Base-by-base conservation (phyloP, 768 basidiomycete species). In the Trametopsis cervina region DNA sequence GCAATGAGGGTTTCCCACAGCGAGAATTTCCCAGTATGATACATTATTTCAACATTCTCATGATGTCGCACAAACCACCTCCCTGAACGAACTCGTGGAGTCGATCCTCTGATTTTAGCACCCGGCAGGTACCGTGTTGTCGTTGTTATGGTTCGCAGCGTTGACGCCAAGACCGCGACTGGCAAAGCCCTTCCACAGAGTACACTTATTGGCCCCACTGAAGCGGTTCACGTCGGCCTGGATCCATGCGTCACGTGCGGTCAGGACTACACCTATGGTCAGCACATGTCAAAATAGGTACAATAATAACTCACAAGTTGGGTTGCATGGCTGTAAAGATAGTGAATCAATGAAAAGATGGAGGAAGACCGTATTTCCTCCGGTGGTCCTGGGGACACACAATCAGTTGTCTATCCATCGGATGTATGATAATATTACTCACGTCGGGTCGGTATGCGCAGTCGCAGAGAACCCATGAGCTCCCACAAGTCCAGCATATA, bases 321-420 rank as follows among this genome's bases (percentile, higher is more conserved):
- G 77, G 57, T 74, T 61, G 57, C 69, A 69, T 2, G 68, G 67
- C 56, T 77, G 73, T 21, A 78, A 56, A 12, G 69, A 56, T n/a
- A 79, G 67, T 0, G 73, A 65, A 55, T 74, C 74, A 40, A 78
- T 66, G 60, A 79, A 72, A 20, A 77, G 66, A 50, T 73, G 73
- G 50, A 77, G 63, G 65, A 66, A 78, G 5, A 78, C 69, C 22
- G 73, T 63, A 54, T 78, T 78, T n/a, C 78, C 78, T 44, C 64
- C 68, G 0, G 55, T 53, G 13, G 65, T 63, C 9, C 61, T 48
- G 23, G 22, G 22, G 15, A 29, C 21, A 17, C n/a, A 43, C 26
- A 33, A 33, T n/a, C n/a, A n/a, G 4, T 12, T n/a, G 42, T 37
- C 26, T 49, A 26, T 23, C 17, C 12, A 18, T 2, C 13, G 6